Conservation (phyloP, 129 eudicot genomes). For the Helianthus annuus region HanXRQr2.0-SUNRISE NC_035447.2:26557637-26558136, state of each 20-base stretch:
- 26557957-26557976: slow-evolving; percentile 77
- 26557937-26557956: slow-evolving; percentile 1
- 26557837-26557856: no score
- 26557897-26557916: neutral
- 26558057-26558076: slow-evolving; percentile 72
- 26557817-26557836: neutral
- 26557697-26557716: no score
- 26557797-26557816: no score
- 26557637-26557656: no score
- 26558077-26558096: slow-evolving; percentile 81
- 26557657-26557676: no score
- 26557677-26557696: no score
- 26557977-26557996: slow-evolving; percentile 73
- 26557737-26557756: no score
- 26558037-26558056: slow-evolving; percentile 78
- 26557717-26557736: no score
- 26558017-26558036: slow-evolving; percentile 64
- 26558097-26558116: slow-evolving; percentile 78
- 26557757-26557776: no score
- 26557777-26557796: no score
- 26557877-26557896: neutral
- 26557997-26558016: slow-evolving; percentile 71
- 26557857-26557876: no score
- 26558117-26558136: slow-evolving; percentile 81
- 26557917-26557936: neutral